phyloP scores from a whole-genome alignment of 1,284 basidiomycete species.

The Rhodotorula sp. region DNA sequence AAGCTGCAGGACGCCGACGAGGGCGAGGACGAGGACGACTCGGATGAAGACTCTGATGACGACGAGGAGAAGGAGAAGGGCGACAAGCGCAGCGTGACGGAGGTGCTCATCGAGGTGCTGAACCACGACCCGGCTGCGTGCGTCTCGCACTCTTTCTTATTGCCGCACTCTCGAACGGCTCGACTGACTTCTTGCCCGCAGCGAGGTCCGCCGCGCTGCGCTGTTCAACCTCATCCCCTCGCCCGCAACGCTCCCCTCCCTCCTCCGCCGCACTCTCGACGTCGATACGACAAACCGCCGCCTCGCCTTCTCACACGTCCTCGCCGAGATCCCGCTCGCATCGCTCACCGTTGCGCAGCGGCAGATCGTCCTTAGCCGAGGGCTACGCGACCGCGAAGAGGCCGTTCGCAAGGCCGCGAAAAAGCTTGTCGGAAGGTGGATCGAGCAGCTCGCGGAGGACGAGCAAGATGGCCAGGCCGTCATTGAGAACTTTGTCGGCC shows the following conservation, averaged over 20 bases:
- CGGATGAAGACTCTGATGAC: conserved; percentile 61
- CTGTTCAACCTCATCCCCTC: conserved; percentile 75
- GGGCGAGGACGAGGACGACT: conserved; percentile 65
- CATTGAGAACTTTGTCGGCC: conserved; percentile 58
- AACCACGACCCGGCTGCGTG: conserved; percentile 76
- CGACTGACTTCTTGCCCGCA: conserved; percentile 54
- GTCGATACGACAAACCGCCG: conserved; percentile 79
- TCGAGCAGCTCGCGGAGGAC: conserved; percentile 18
- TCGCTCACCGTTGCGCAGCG: conserved; percentile 73
- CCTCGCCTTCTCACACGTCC: conserved; percentile 71
- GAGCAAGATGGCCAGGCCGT: conserved; percentile 8
- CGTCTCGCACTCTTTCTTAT: conserved; percentile 47
- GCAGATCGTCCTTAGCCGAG: conserved; percentile 74
- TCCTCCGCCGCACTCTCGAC: conserved; percentile 83
- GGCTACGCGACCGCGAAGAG: conserved; percentile 83
- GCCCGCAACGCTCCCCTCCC: conserved; percentile 62
- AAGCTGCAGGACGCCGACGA: conserved; percentile 75
- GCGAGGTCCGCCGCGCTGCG: conserved; percentile 86
- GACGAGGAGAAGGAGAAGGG: conserved; percentile 59
- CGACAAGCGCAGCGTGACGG: conserved; percentile 53
- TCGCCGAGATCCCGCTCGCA: conserved; percentile 62
- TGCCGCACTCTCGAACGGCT: background rate
- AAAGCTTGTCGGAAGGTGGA: conserved; percentile 75
- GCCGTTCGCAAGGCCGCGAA: conserved; percentile 77
- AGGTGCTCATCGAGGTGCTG: conserved; percentile 60